phyloP scores from a whole-genome alignment of 78 protist genomes.

The Capsaspora owczarzaki region DNA sequence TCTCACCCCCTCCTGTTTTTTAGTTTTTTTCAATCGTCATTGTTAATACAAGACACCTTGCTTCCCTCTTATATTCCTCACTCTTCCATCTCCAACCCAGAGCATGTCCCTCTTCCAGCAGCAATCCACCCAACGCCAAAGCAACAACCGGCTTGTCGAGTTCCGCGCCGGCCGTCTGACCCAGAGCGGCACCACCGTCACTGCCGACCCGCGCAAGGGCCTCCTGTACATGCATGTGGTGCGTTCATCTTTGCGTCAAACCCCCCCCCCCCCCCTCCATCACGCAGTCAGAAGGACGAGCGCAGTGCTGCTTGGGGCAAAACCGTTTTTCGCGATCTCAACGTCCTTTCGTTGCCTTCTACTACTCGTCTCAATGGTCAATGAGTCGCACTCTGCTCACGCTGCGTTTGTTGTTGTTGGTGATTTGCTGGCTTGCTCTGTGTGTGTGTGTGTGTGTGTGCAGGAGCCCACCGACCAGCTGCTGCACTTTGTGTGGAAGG shows the following conservation, averaged over 20 bases:
- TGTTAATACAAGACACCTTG: too few species aligned
- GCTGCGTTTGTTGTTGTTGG: too few species aligned
- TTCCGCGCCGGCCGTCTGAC: neutral
- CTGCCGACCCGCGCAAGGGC: neutral
- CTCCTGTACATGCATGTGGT: neutral
- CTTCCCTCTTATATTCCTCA: too few species aligned
- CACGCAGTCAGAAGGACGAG: neutral
- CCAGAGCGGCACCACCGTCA: neutral
- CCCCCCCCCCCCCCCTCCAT: too few species aligned
- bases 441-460: neutral
- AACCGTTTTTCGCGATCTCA: neutral
- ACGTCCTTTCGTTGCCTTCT: neutral
- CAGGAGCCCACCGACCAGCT: neutral
- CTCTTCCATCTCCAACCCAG: too few species aligned
- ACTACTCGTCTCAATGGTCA: neutral
- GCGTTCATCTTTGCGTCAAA: neutral
- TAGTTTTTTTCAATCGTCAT: too few species aligned
- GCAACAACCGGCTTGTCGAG: neutral
- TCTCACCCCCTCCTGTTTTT: too few species aligned
- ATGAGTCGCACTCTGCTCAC: too few species aligned
- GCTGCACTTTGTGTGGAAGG: constrained; percentile 3
- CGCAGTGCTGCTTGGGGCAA: neutral
- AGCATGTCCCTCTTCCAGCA: too few species aligned
- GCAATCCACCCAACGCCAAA: neutral
- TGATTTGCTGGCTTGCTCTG: neutral